Evolutionary conservation across 2,329 filamentous ascomycete species (phyloP).

Genomic region (Phaeosphaeria sp.): DNA sequence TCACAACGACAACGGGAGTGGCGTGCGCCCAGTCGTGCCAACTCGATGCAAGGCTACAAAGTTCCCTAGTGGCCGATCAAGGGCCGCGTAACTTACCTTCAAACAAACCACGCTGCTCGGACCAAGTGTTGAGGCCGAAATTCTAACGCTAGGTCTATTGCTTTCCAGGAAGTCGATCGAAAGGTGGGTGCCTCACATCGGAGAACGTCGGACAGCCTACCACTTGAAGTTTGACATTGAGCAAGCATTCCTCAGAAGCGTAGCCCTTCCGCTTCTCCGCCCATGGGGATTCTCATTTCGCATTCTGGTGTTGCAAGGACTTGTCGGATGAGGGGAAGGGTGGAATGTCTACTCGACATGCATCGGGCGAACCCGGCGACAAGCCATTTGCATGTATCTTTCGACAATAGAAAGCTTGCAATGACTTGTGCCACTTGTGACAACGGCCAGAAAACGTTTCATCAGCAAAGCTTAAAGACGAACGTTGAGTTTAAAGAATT

Average conservation of each 20-base stretch:
- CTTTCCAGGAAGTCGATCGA: neutral
- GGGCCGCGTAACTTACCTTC: neutral
- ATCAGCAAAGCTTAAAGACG: no score
- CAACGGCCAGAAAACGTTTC: no score
- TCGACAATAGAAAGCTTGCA: no score
- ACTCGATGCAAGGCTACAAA: conserved; percentile 9
- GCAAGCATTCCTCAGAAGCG: neutral
- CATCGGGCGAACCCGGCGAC: neutral
- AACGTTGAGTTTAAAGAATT: no score
- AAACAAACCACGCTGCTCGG: neutral
- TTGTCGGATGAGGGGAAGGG: neutral
- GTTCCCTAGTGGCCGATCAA: conserved; percentile 1
- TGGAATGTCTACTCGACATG: neutral
- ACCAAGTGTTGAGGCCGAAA: neutral
- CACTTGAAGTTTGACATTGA: neutral
- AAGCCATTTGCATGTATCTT: neutral
- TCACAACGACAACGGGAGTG: conserved; percentile 13
- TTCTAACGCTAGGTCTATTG: neutral
- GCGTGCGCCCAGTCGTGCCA: conserved; percentile 11
- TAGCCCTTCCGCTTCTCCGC: neutral
- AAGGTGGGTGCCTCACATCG: neutral
- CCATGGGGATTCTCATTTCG: neutral
- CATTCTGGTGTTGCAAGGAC: neutral
- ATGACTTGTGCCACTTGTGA: no score
- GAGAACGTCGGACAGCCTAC: neutral